Percentiles rank a stretch among this genome's conserved stretches.
These are phyloP conservation scores for Filobasidium floriforme DNA, from an alignment of 768 basidiomycete genomes.

Conservation along the genomic window DNA sequence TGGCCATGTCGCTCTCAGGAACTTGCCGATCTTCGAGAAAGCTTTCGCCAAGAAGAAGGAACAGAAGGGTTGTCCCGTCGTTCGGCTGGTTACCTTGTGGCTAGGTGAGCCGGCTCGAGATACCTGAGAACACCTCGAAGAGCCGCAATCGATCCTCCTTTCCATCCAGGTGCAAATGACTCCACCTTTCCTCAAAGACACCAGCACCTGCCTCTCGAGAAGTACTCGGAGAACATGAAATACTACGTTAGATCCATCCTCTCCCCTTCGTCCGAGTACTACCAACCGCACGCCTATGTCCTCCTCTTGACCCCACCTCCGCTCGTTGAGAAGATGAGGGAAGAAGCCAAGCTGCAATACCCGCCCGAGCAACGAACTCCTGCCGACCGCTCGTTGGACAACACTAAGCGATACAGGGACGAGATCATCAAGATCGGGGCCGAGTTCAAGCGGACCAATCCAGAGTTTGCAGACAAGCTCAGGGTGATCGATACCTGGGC, in stretches of 20 bases:
- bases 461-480: not conserved
- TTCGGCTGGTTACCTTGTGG: constrained; percentile 76
- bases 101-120: constrained; percentile 52
- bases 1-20: constrained; percentile 44
- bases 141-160: not conserved
- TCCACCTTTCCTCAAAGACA: constrained; percentile 57
- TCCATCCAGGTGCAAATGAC: constrained; percentile 58
- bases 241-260: constrained; percentile 59
- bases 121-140: constrained; percentile 28
- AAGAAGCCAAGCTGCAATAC: constrained; percentile 1
- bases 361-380: not conserved
- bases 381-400: constrained; percentile 38
- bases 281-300: constrained; percentile 66
- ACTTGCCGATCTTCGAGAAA: constrained; percentile 67
- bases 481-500: constrained; percentile 59
- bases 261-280: constrained; percentile 54
- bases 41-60: constrained; percentile 55
- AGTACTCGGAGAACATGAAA: constrained; percentile 60
- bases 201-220: constrained; percentile 68
- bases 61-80: constrained; percentile 52
- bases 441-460: constrained; percentile 10
- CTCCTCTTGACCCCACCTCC: constrained; percentile 81
- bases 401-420: constrained; percentile 53
- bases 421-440: constrained; percentile 53
- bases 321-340: constrained; percentile 46